A percentile compares a stretch with the other conserved stretches of the same genome.
Conservation (phyloP, 108 stramenopile genomes). For the Stephanodiscus minutulus region DNA sequence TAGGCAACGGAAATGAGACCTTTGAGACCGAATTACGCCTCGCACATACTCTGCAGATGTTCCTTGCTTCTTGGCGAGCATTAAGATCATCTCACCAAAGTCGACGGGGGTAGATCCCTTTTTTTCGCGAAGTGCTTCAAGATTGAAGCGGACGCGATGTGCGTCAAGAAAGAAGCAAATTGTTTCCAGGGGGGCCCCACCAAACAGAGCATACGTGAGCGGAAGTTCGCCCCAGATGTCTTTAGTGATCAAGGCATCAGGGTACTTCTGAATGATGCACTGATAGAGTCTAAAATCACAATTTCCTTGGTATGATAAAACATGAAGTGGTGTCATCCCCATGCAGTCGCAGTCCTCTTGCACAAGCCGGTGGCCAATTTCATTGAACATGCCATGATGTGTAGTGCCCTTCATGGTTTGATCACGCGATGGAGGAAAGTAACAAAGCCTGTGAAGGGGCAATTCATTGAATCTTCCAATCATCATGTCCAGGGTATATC, state of each 20-base stretch:
- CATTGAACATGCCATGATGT: too few relatives aligned
- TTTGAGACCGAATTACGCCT: neutral
- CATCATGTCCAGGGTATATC: neutral
- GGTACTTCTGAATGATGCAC: neutral
- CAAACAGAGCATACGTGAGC: neutral
- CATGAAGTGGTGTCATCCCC: neutral
- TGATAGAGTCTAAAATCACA: neutral
- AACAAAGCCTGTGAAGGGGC: neutral
- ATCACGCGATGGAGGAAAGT: neutral
- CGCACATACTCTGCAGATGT: neutral
- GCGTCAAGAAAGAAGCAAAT: neutral
- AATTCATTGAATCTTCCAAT: neutral
- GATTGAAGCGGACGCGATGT: neutral
- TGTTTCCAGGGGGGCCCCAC: neutral
- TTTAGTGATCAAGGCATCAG: neutral
- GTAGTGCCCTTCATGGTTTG: too few relatives aligned
- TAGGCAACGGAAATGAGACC: neutral
- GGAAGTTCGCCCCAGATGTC: neutral
- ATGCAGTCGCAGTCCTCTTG: neutral
- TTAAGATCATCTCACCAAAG: neutral
- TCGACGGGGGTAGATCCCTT: neutral
- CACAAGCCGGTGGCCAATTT: too few relatives aligned
- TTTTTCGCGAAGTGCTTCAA: neutral
- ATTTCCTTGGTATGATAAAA: neutral
- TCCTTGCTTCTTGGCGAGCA: neutral